phyloP scores from a whole-genome alignment of 768 basidiomycete species.

The Suillus brevipes region DNA sequence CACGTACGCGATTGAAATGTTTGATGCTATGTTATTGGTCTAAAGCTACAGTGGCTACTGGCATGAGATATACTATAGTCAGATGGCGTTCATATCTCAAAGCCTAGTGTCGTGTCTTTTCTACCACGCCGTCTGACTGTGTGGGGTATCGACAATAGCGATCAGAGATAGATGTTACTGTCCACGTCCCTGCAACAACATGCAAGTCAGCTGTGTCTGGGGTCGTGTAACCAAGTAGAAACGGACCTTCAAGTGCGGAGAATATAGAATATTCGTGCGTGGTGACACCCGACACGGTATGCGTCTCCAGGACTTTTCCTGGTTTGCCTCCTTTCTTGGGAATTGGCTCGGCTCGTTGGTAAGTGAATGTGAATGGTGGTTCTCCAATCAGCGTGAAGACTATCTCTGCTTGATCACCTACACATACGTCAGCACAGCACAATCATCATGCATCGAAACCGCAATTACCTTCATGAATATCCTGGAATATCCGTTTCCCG shows the following conservation, averaged over 20 bases:
- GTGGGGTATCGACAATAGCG: conserved; percentile 86
- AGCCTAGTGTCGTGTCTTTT: conserved; percentile 33
- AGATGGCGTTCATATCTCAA: conserved; percentile 11
- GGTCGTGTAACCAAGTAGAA: neutral
- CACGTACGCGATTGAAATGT: neutral
- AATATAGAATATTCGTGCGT: conserved; percentile 84
- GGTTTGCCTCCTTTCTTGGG: conserved; percentile 66
- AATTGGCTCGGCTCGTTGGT: conserved; percentile 78
- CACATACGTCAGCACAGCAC: conserved; percentile 6
- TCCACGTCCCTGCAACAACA: conserved; percentile 72
- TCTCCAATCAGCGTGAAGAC: conserved; percentile 86
- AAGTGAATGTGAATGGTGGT: conserved; percentile 96
- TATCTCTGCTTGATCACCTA: conserved; percentile 93
- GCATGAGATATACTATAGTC: conserved; percentile 17
- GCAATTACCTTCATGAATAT: conserved; percentile 80
- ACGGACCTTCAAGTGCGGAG: conserved; percentile 84
- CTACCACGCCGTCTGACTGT: conserved; percentile 49
- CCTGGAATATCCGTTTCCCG: conserved; percentile 78
- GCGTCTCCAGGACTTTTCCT: conserved; percentile 85
- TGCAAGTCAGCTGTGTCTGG: conserved; percentile 7
- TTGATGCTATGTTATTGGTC: conserved; percentile 7
- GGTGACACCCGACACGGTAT: conserved; percentile 81
- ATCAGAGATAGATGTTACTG: conserved; percentile 89
- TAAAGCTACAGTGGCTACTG: conserved; percentile 27
- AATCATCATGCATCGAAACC: neutral